Percentiles rank a stretch among this genome's conserved stretches.
These are phyloP conservation scores for Triticum dicoccoides DNA, from an alignment of 176 grass and related monocot genomes.

Conservation along the genomic window DNA sequence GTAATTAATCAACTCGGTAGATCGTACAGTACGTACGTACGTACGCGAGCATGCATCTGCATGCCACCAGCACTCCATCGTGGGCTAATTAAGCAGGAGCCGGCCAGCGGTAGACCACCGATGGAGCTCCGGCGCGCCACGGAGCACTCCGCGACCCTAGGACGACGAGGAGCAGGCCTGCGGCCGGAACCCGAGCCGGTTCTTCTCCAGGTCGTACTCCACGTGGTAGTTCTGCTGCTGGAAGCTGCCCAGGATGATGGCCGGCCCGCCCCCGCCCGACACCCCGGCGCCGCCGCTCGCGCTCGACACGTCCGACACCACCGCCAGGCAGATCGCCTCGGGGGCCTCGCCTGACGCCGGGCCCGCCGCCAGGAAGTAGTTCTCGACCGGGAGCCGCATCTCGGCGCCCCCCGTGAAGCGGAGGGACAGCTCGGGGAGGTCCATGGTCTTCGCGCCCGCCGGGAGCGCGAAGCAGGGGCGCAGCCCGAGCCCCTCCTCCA, in stretches of 20 bases:
- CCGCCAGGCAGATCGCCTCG: slow-evolving; percentile 70
- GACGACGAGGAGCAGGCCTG: slow-evolving; percentile 53
- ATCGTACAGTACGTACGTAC: background rate
- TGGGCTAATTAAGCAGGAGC: background rate
- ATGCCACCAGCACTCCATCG: background rate
- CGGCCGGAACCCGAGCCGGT: slow-evolving; percentile 64
- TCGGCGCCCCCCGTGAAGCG: slow-evolving; percentile 55
- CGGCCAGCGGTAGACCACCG: no score
- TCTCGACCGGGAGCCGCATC: slow-evolving; percentile 76
- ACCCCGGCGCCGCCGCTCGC: background rate
- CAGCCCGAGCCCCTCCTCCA: slow-evolving; percentile 55
- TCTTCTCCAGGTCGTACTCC: slow-evolving; percentile 66
- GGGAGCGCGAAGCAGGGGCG: slow-evolving; percentile 76
- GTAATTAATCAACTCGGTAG: no score
- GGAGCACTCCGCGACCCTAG: background rate
- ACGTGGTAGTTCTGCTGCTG: slow-evolving; percentile 94
- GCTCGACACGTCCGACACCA: slow-evolving; percentile 45
- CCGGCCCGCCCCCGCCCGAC: slow-evolving; percentile 35
- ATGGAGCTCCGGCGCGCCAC: no score
- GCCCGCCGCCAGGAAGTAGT: slow-evolving; percentile 59
- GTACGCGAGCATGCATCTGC: background rate
- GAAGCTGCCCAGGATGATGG: slow-evolving; percentile 83
- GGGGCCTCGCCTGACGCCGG: background rate
- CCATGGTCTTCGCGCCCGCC: slow-evolving; percentile 13
- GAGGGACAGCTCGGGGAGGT: slow-evolving; percentile 61